These are phyloP conservation scores for Sicyos edulis DNA, from an alignment of 306 rosid genomes.

Conservation along the genomic window DNA sequence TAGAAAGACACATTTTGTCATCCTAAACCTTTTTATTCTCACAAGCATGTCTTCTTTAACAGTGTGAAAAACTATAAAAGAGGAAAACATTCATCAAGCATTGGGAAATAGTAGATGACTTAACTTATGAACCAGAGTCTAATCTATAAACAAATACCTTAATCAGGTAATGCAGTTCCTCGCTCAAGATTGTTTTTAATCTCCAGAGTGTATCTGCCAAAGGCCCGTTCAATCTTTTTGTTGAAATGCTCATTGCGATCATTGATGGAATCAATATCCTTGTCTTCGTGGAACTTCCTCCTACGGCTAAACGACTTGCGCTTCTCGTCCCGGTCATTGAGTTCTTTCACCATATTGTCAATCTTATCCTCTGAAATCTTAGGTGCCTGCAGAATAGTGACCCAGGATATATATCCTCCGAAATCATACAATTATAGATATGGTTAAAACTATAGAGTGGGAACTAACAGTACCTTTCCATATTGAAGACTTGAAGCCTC, in stretches of 20 bases:
- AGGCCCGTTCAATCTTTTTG: constrained; percentile 97
- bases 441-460: constrained; percentile 9
- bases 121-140: neutral
- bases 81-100: constrained; percentile 4
- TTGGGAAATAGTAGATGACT: constrained; percentile 1
- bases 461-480: constrained; percentile 62
- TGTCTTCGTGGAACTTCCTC: constrained; percentile 83
- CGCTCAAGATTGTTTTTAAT: constrained; percentile 98
- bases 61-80: neutral
- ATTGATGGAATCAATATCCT: constrained; percentile 93
- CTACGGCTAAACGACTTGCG: constrained; percentile 79
- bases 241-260: constrained; percentile 97
- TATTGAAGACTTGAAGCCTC: constrained; percentile 93
- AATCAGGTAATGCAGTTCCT: constrained; percentile 95
- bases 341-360: constrained; percentile 91
- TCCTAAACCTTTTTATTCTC: neutral
- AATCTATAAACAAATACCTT: constrained; percentile 25
- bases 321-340: constrained; percentile 74
- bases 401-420: constrained; percentile 20
- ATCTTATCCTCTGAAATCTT: constrained; percentile 77
- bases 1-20: neutral
- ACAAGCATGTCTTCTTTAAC: neutral
- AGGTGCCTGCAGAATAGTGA: constrained; percentile 47
- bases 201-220: constrained; percentile 93
- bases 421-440: constrained; percentile 12